Base-by-base conservation (phyloP, 2,329 filamentous ascomycete species). In the Phialemoniopsis sp. region DNA sequence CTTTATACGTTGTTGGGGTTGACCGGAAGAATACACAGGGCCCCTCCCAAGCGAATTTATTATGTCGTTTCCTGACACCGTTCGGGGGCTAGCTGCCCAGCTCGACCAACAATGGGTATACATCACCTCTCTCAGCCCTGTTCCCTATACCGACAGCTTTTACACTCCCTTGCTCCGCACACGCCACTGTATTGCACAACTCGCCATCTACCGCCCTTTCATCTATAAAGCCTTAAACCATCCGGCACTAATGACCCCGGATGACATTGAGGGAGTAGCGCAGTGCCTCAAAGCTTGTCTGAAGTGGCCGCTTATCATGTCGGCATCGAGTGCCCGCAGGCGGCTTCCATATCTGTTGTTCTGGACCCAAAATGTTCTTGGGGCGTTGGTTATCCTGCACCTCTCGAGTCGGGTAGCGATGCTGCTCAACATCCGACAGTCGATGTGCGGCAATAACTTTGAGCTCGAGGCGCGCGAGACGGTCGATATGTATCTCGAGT, bases 301-400 rank as follows among this genome's bases (percentile, higher is more conserved):
- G 13, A 65, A 72, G 40, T 83, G 79, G 79, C 78, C 79, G 2
- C 63, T 82, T 17, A 65, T 70, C 16, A 69, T 81, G 59, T 71
- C 73, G 8, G 78, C 78, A 0, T 67, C 73, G 1, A 73, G 72
- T 44, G 63, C 70, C 38, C 72, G 72, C 53, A 83, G 82, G 56
- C 62, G 78, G 29, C 63, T 82, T 1, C 78, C 78, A 1, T 72
- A 73, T 40, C 50, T 76, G 2, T 82, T 80, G 51, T 76, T 78
- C 39, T 82, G 78, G 72, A 77, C 76, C 8, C 77, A 82, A 46
- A 80, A 79, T 43, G 66, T 82, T 32, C 64, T 82, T 33, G 73
- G 73, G 4, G 72, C 80, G 17, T 59, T 83, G 17, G 49, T 82
- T 34, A 62, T 82, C 14, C 51, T 82, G 29, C 71, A 77, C 32